Percentiles rank a stretch among this genome's conserved stretches.
These are phyloP conservation scores for Trichoderma endophyticum DNA, from an alignment of 2,329 filamentous ascomycete genomes.

Conservation along the genomic window DNA sequence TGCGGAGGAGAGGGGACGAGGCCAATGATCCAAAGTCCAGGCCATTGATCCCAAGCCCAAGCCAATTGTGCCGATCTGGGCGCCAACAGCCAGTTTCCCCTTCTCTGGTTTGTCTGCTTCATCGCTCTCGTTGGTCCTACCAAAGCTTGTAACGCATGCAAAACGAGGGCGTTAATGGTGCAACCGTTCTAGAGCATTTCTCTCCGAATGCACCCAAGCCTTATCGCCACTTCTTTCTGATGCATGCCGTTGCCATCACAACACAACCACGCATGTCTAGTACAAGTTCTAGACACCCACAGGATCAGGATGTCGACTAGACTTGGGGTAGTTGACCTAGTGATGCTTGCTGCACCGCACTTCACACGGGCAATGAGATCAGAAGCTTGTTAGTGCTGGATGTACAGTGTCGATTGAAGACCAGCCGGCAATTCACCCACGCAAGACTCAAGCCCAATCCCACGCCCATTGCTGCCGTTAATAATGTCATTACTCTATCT, in stretches of 20 bases:
- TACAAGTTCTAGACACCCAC: background rate
- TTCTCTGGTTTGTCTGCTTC: background rate
- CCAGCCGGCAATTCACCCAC: background rate
- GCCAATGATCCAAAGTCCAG: background rate
- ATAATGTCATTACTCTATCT: constrained; percentile 6
- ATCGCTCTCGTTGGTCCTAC: background rate
- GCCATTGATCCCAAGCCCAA: background rate
- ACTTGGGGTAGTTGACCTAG: constrained; percentile 12
- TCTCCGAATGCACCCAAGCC: background rate
- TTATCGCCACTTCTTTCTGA: background rate
- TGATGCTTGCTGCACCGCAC: background rate
- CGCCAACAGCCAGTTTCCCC: background rate
- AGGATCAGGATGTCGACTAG: background rate
- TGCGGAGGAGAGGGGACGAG: background rate
- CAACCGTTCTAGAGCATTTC: constrained; percentile 6
- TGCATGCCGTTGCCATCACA: constrained; percentile 9
- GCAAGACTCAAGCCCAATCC: background rate
- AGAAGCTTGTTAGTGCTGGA: background rate
- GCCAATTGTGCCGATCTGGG: background rate
- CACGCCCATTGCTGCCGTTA: background rate
- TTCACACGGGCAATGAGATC: background rate
- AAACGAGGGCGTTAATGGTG: background rate
- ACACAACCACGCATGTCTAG: background rate
- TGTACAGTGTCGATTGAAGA: constrained; percentile 6
- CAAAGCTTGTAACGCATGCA: background rate